phyloP scores from a whole-genome alignment of 257 asterid genomes.

The Solanum acaule region DNA sequence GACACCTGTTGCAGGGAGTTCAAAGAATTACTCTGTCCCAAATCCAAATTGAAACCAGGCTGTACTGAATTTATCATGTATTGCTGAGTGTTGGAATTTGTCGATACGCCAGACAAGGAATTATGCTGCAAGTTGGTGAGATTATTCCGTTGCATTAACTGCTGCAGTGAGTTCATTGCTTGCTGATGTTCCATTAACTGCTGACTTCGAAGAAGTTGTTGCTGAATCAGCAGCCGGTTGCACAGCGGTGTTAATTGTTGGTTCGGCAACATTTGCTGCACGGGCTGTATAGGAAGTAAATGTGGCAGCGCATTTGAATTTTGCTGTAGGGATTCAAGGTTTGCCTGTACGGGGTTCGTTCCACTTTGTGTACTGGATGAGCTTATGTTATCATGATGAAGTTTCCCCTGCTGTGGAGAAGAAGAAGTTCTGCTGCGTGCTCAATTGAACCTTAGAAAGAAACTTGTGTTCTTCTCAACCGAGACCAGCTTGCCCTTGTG shows the following conservation, averaged over 20 bases:
- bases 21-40: constrained; percentile 56
- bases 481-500: constrained; percentile 55
- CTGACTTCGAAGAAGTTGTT: constrained; percentile 49
- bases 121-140: constrained; percentile 57
- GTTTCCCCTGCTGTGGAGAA: constrained; percentile 57
- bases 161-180: constrained; percentile 37
- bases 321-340: constrained; percentile 44
- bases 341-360: constrained; percentile 40
- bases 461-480: constrained; percentile 60
- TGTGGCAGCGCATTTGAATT: constrained; percentile 6
- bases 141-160: constrained; percentile 19
- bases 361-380: constrained; percentile 34
- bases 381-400: constrained; percentile 29
- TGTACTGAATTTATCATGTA: constrained; percentile 49
- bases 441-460: constrained; percentile 51
- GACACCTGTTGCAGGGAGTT: constrained; percentile 72
- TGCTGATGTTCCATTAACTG: constrained; percentile 56
- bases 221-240: constrained; percentile 34
- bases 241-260: background rate
- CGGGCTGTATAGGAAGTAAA: background rate
- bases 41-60: constrained; percentile 47
- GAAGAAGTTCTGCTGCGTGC: constrained; percentile 53
- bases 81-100: constrained; percentile 56
- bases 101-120: constrained; percentile 38
- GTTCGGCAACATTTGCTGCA: background rate